These are phyloP conservation scores for Biancaea sappan DNA, from an alignment of 306 rosid genomes.

Conservation along the genomic window DNA sequence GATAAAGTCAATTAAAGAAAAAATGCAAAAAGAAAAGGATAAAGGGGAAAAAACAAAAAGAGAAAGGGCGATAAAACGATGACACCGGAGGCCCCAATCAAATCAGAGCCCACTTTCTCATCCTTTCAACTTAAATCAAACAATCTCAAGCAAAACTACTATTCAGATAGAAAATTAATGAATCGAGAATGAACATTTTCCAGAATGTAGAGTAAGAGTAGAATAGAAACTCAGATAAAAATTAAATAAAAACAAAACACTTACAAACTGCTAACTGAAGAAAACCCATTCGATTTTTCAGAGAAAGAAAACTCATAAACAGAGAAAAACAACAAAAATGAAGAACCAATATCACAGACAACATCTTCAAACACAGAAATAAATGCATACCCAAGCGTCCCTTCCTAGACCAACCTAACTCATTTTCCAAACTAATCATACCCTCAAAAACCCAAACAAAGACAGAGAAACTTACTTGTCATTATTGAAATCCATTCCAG, in stretches of 20 bases:
- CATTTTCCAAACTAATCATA: constrained; percentile 27
- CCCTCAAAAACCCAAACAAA: not conserved
- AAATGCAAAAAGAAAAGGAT: constrained; percentile 13
- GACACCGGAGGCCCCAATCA: constrained; percentile 45
- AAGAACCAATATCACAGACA: constrained; percentile 24
- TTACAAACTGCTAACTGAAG: not conserved
- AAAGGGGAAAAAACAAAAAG: not conserved
- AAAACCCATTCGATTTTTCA: constrained; percentile 8
- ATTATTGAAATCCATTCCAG: constrained; percentile 61
- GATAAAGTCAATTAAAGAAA: constrained; percentile 19
- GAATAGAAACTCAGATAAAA: not conserved
- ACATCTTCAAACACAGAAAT: constrained; percentile 37
- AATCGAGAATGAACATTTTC: constrained; percentile 9
- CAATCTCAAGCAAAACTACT: constrained; percentile 18
- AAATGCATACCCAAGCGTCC: not conserved
- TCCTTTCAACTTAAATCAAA: constrained; percentile 32
- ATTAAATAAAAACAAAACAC: not conserved
- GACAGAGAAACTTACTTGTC: constrained; percentile 53
- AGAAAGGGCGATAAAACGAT: constrained; percentile 32
- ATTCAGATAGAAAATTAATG: constrained; percentile 14
- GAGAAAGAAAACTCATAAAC: not conserved
- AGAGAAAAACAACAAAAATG: not conserved
- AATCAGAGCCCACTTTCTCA: constrained; percentile 51
- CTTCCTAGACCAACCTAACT: not conserved
- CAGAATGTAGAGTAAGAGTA: constrained; percentile 21